Conservation (phyloP, 805 yeast genomes). For the Ogataea kodamae region DNA sequence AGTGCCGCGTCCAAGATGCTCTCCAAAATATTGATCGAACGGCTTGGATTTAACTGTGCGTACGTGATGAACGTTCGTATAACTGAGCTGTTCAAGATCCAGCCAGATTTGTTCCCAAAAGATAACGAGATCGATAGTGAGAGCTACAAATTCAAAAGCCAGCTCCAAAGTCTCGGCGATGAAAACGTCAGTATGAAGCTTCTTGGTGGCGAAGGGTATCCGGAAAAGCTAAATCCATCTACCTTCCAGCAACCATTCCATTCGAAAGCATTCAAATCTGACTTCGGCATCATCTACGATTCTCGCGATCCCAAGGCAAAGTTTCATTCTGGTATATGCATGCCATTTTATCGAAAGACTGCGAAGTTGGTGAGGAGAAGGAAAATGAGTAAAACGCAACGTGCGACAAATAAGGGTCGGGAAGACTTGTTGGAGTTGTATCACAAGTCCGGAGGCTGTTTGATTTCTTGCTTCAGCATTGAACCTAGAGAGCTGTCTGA, state of each 20-base stretch:
- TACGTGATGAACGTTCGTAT: constrained; percentile 50
- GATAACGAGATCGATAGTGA: constrained; percentile 44
- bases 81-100: constrained; percentile 43
- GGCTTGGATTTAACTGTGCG: constrained; percentile 40
- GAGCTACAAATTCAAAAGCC: constrained; percentile 37
- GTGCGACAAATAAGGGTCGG: constrained; percentile 3
- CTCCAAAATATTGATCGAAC: constrained; percentile 35
- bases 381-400: constrained; percentile 12
- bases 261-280: constrained; percentile 45
- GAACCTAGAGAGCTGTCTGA: constrained; percentile 30
- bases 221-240: constrained; percentile 15
- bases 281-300: constrained; percentile 47
- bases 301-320: constrained; percentile 30
- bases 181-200: constrained; percentile 43
- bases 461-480: constrained; percentile 45
- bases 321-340: constrained; percentile 47
- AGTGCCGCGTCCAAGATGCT: constrained; percentile 42
- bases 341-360: constrained; percentile 48
- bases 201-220: constrained; percentile 42
- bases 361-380: constrained; percentile 43
- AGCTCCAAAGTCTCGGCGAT: constrained; percentile 36
- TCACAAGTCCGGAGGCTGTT: constrained; percentile 50
- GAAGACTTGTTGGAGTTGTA: constrained; percentile 39
- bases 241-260: constrained; percentile 35
- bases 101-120: constrained; percentile 42